A percentile compares a stretch with the other conserved stretches of the same genome.
These are phyloP conservation scores for Fomitopsis schrenkii DNA, from an alignment of 1,284 basidiomycete genomes.

Conservation along the genomic window DNA sequence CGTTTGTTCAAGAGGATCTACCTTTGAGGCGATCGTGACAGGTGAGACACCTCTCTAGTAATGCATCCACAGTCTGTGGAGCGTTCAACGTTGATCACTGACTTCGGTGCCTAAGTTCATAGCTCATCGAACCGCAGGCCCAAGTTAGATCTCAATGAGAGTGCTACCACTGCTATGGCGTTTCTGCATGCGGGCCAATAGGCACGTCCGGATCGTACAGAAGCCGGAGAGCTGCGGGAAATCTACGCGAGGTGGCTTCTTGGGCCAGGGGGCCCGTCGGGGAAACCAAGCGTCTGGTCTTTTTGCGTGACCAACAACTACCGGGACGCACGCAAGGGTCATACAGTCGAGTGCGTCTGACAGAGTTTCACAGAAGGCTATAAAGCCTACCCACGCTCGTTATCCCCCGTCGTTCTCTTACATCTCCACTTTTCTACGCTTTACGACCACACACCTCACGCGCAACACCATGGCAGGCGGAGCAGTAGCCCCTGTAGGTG, in stretches of 20 bases:
- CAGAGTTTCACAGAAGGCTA: slow-evolving; percentile 13
- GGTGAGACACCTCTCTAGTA: neutral
- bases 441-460: slow-evolving; percentile 5
- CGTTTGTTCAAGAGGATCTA: no score
- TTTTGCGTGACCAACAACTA: slow-evolving; percentile 10
- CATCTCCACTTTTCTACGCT: slow-evolving; percentile 9
- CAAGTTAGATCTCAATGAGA: neutral
- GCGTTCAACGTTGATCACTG: neutral
- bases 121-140: neutral
- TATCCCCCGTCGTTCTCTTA: slow-evolving; percentile 25
- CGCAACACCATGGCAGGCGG: slow-evolving; percentile 49
- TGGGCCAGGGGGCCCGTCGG: slow-evolving; percentile 22
- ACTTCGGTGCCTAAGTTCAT: neutral
- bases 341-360: slow-evolving; percentile 3
- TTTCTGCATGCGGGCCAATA: slow-evolving; percentile 1
- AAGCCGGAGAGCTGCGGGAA: slow-evolving; percentile 20
- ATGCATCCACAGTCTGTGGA: neutral
- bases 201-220: neutral
- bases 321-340: slow-evolving; percentile 4
- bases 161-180: neutral
- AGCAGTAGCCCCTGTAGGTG: slow-evolving; percentile 28
- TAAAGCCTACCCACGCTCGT: slow-evolving; percentile 26
- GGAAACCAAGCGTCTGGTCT: slow-evolving; percentile 15
- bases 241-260: slow-evolving; percentile 26
- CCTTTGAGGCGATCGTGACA: neutral